Evolutionary conservation across 2,329 filamentous ascomycete genomes (phyloP).

Genomic region (Lecanoromycetidae sp.): DNA sequence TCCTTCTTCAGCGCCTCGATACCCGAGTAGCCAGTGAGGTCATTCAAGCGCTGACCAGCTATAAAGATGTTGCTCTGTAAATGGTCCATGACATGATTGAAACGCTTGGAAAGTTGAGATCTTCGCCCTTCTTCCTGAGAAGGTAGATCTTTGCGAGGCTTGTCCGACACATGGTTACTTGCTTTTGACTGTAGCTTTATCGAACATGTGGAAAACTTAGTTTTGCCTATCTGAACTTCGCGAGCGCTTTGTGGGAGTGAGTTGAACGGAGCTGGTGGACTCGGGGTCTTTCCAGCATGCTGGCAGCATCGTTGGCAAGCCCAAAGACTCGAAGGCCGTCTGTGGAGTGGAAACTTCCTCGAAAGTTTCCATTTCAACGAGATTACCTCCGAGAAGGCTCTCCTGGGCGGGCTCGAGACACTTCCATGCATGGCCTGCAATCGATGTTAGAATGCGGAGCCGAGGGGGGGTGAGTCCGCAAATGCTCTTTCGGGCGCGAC

Average conservation of each 20-base stretch:
- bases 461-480: too few species aligned
- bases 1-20: constrained; percentile 76
- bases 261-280: neutral
- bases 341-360: neutral
- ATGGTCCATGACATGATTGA: constrained; percentile 73
- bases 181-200: neutral
- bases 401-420: neutral
- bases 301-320: constrained; percentile 8
- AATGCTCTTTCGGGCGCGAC: too few species aligned
- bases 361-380: neutral
- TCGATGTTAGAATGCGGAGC: too few species aligned
- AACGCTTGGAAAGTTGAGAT: constrained; percentile 46
- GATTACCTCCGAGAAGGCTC: neutral
- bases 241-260: neutral
- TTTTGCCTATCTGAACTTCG: neutral
- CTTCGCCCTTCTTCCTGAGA: constrained; percentile 42
- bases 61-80: constrained; percentile 73
- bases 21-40: constrained; percentile 82
- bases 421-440: neutral
- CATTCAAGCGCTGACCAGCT: constrained; percentile 80
- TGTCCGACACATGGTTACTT: neutral
- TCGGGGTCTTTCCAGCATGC: neutral
- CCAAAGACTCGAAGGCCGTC: neutral
- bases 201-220: neutral
- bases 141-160: constrained; percentile 31